phyloP scores from a whole-genome alignment of 2,329 filamentous ascomycete genomes.

The Monosporascus sp. region DNA sequence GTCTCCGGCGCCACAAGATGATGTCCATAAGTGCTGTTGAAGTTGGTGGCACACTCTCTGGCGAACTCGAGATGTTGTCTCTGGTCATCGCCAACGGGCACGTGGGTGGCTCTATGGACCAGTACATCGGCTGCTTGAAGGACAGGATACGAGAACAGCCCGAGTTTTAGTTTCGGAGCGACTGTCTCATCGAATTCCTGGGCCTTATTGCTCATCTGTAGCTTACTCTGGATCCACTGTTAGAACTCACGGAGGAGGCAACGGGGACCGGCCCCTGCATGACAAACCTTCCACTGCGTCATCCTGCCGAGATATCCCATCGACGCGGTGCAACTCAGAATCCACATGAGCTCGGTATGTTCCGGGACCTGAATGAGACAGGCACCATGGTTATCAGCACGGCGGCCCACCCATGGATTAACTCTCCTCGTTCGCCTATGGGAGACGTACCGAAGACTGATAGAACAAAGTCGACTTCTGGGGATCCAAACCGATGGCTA shows the following conservation, averaged over 20 bases:
- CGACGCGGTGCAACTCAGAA: conserved; percentile 83
- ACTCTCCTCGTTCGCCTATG: background rate
- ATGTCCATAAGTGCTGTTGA: conserved; percentile 67
- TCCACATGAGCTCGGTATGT: conserved; percentile 94
- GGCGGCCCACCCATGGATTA: too few relatives aligned
- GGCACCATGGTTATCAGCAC: too few relatives aligned
- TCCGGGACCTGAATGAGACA: conserved; percentile 54
- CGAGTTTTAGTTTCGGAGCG: conserved; percentile 64
- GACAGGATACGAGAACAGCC: conserved; percentile 92
- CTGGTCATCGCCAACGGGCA: conserved; percentile 96
- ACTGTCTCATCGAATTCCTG: conserved; percentile 52
- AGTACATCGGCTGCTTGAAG: conserved; percentile 93
- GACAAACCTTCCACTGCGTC: conserved; percentile 92
- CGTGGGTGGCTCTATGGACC: conserved; percentile 85
- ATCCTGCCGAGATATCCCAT: conserved; percentile 95
- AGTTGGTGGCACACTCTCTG: conserved; percentile 76
- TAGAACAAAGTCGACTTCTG: conserved; percentile 74
- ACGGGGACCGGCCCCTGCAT: background rate
- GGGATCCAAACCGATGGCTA: conserved; percentile 81
- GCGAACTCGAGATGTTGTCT: conserved; percentile 91
- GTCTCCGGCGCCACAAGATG: conserved; percentile 61
- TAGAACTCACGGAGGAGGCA: background rate
- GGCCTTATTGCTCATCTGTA: conserved; percentile 56
- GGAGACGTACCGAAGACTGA: conserved; percentile 62
- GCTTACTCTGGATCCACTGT: conserved; percentile 56